Conservation (phyloP, 1,139 yeast genomes). For the Hansenula sp. region DNA sequence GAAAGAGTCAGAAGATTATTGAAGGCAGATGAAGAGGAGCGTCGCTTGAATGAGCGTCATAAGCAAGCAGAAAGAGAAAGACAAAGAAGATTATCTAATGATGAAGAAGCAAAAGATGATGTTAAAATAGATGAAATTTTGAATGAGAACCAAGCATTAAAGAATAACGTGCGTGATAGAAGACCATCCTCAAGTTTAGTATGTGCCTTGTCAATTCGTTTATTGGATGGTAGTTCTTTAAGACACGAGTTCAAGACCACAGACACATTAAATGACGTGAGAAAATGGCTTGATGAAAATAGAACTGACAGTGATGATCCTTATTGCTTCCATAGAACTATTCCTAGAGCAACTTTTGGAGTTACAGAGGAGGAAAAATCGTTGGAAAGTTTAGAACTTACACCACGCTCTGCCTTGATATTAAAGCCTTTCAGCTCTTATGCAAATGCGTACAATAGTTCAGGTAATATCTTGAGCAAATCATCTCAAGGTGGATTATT, state of each 20-base stretch:
- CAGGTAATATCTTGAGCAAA: not conserved
- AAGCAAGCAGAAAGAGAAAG: slow-evolving; percentile 13
- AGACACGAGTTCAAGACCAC: slow-evolving; percentile 37
- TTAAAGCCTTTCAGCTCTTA: slow-evolving; percentile 44
- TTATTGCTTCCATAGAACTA: slow-evolving; percentile 41
- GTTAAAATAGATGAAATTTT: slow-evolving; percentile 14
- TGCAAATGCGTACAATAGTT: slow-evolving; percentile 23
- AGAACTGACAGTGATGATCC: slow-evolving; percentile 45
- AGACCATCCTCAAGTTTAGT: slow-evolving; percentile 9
- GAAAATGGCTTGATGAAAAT: slow-evolving; percentile 57
- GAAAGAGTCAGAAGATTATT: slow-evolving; percentile 48
- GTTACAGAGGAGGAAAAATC: slow-evolving; percentile 50
- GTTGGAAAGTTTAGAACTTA: slow-evolving; percentile 44
- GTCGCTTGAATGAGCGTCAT: slow-evolving; percentile 21
- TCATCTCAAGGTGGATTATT: slow-evolving; percentile 22
- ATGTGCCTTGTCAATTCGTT: slow-evolving; percentile 46
- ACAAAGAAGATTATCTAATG: slow-evolving; percentile 16
- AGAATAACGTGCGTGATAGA: slow-evolving; percentile 16
- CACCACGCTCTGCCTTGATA: slow-evolving; percentile 65
- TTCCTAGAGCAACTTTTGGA: slow-evolving; percentile 40
- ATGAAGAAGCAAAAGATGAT: slow-evolving; percentile 9
- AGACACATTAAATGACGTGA: slow-evolving; percentile 48
- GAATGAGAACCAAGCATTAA: slow-evolving; percentile 10
- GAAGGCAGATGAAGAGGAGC: slow-evolving; percentile 48
- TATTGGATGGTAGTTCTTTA: slow-evolving; percentile 51